These are phyloP conservation scores for Saturnispora silvae DNA, from an alignment of 805 yeast species.

Conservation along the genomic window DNA sequence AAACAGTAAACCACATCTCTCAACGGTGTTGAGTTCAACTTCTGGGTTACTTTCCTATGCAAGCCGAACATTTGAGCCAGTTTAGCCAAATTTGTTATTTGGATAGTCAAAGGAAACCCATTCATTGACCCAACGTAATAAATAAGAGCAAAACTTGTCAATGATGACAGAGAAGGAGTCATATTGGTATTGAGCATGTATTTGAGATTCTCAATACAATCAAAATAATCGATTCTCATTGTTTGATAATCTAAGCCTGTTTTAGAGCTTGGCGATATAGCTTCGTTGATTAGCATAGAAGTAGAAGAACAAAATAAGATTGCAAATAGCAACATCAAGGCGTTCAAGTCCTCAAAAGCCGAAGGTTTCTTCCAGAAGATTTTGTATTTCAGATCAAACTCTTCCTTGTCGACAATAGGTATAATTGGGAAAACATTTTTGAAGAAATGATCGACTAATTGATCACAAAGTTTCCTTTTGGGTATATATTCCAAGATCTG, in stretches of 20 bases:
- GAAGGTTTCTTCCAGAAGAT: slow-evolving; percentile 11
- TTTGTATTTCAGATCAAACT: slow-evolving; percentile 14
- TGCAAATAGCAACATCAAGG: slow-evolving; percentile 13
- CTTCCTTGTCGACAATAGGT: slow-evolving; percentile 17
- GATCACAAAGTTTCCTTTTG: slow-evolving; percentile 8
- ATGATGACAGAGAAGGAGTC: slow-evolving; percentile 16
- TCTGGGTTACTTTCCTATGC: slow-evolving; percentile 13
- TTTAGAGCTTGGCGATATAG: neutral
- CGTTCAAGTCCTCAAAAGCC: slow-evolving; percentile 10
- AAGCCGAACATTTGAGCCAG: slow-evolving; percentile 15
- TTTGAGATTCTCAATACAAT: slow-evolving; percentile 15
- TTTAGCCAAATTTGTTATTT: slow-evolving; percentile 13
- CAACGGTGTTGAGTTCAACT: slow-evolving; percentile 9
- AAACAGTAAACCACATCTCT: slow-evolving; percentile 16
- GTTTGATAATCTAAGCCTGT: slow-evolving; percentile 5
- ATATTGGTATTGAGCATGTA: slow-evolving; percentile 11
- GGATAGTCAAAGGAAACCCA: slow-evolving; percentile 12
- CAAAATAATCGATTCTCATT: slow-evolving; percentile 12
- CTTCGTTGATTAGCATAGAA: slow-evolving; percentile 8
- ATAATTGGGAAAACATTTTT: slow-evolving; percentile 14
- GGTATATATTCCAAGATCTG: slow-evolving; percentile 12
- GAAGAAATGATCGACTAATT: slow-evolving; percentile 15
- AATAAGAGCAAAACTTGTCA: slow-evolving; percentile 13
- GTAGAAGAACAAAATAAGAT: slow-evolving; percentile 17
- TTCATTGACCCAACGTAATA: slow-evolving; percentile 17